Conservation (phyloP, 768 basidiomycete genomes). For the Lyophyllum shimeji region DNA sequence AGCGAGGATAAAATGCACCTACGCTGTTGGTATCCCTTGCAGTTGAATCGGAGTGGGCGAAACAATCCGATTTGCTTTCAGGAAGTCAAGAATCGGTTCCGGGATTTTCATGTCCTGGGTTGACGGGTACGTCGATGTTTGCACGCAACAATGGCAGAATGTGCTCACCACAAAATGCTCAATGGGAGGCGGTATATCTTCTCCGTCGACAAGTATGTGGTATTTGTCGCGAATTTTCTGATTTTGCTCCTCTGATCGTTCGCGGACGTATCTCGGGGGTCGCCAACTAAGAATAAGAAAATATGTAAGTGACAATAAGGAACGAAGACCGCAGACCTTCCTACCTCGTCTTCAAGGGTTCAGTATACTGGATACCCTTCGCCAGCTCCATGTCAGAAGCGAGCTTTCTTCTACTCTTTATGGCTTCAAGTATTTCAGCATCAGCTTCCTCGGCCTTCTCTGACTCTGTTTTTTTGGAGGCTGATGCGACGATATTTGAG, state of each 20-base stretch:
- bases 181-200: constrained; percentile 92
- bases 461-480: constrained; percentile 84
- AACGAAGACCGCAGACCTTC: constrained; percentile 2
- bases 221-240: constrained; percentile 81
- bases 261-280: constrained; percentile 81
- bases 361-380: constrained; percentile 88
- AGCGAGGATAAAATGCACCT: constrained; percentile 28
- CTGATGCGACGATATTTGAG: constrained; percentile 29
- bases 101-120: constrained; percentile 99
- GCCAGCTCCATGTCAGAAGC: constrained; percentile 93
- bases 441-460: constrained; percentile 89
- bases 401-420: constrained; percentile 86
- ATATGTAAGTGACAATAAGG: not conserved
- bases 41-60: constrained; percentile 94
- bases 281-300: constrained; percentile 64
- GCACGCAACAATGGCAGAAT: constrained; percentile 9
- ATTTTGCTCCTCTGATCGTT: constrained; percentile 67
- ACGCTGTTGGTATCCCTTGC: constrained; percentile 96
- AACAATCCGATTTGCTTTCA: constrained; percentile 82
- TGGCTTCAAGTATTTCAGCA: constrained; percentile 87
- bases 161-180: constrained; percentile 72
- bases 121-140: not conserved
- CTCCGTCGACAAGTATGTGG: constrained; percentile 94
- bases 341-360: constrained; percentile 80
- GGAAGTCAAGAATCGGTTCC: constrained; percentile 73